phyloP scores from a whole-genome alignment of 2,329 filamentous ascomycete genomes.

The Sarocladiaceae sp. region DNA sequence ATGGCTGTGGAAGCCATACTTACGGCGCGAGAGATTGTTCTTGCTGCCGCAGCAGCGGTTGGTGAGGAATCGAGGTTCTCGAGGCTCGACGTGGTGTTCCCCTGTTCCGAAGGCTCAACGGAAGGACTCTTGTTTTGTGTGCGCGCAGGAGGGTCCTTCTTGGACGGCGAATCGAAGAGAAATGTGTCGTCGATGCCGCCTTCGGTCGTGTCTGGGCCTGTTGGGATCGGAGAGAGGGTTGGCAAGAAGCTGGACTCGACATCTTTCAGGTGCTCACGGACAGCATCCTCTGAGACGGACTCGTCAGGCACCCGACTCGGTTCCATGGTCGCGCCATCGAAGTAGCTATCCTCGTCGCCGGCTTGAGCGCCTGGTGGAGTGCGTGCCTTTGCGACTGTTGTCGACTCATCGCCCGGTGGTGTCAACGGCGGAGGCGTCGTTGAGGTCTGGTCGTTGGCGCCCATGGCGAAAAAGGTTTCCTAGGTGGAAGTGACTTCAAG shows the following conservation, averaged over 20 bases:
- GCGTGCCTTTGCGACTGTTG: too few relatives aligned
- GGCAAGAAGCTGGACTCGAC: conserved; percentile 61
- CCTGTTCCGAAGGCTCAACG: conserved; percentile 21
- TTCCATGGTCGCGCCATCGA: conserved; percentile 34
- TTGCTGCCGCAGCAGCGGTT: conserved; percentile 46
- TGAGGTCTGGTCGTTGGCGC: neutral
- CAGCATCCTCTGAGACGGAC: conserved; percentile 45
- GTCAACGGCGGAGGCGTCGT: conserved; percentile 1
- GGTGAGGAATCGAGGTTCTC: conserved; percentile 52
- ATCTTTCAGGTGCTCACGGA: conserved; percentile 53
- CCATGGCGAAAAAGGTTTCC: too few relatives aligned
- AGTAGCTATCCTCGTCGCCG: conserved; percentile 26
- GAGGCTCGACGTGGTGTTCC: conserved; percentile 42
- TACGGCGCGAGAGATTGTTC: conserved; percentile 45
- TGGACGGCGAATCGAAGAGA: conserved; percentile 43
- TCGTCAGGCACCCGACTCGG: conserved; percentile 30
- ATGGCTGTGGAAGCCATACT: conserved; percentile 29
- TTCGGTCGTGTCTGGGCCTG: conserved; percentile 30
- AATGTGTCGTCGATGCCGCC: conserved; percentile 49
- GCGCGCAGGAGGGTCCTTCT: conserved; percentile 25
- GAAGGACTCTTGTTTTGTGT: neutral
- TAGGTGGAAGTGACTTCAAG: too few relatives aligned
- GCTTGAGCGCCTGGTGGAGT: neutral
- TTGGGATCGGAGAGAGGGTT: conserved; percentile 49
- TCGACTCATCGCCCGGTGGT: neutral